Evolutionary conservation across 805 yeast genomes (phyloP).

Genomic region (Yarrowia sp.): DNA sequence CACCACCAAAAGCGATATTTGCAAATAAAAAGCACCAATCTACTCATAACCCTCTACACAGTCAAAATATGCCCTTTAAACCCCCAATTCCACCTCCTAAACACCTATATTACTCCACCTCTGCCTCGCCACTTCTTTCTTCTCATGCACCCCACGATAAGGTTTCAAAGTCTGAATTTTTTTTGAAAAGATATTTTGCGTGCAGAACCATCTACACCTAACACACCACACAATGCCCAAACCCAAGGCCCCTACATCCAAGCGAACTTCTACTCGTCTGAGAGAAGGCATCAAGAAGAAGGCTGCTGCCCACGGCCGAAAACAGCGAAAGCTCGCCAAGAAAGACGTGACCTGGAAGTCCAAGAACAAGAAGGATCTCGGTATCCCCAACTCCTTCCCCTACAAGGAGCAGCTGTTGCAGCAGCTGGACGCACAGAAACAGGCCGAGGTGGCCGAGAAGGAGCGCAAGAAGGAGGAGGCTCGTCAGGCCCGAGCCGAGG

Average conservation of each 20-base stretch:
- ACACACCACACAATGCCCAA: constrained; percentile 19
- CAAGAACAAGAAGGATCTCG: constrained; percentile 77
- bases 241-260: constrained; percentile 45
- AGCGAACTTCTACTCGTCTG: constrained; percentile 88
- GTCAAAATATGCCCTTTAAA: too few relatives aligned
- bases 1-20: too few relatives aligned
- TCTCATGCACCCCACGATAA: not conserved
- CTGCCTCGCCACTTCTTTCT: not conserved
- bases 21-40: too few relatives aligned
- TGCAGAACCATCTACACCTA: not conserved
- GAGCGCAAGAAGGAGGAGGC: constrained; percentile 40
- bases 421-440: constrained; percentile 50
- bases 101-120: not conserved
- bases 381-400: constrained; percentile 93
- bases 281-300: constrained; percentile 96
- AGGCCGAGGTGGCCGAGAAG: constrained; percentile 42
- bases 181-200: not conserved
- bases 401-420: constrained; percentile 78
- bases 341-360: constrained; percentile 94
- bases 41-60: too few relatives aligned
- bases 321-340: constrained; percentile 76
- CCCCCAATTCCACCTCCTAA: too few relatives aligned
- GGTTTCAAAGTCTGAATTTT: constrained; percentile 13
- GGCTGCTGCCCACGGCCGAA: constrained; percentile 86
- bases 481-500: constrained; percentile 33